Evolutionary conservation across 2,329 filamentous ascomycete genomes (phyloP), one percentile per base, ranked within the genome.

Genomic region (Phialophora chinensis): DNA sequence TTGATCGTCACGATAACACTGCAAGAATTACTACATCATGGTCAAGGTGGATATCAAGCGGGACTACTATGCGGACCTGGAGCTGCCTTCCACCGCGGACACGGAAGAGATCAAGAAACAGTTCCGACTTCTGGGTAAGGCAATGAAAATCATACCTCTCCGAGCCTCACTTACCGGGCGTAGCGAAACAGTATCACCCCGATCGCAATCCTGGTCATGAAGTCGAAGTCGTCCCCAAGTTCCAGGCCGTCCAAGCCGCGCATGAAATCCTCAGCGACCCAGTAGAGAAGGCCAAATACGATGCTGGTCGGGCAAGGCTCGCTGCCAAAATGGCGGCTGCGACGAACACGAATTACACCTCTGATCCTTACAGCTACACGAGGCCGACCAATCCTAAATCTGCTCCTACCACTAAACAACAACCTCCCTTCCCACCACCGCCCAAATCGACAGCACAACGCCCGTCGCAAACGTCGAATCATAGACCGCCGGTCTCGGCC

Each of bases 141-240:
- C 52, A 14, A 42, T 54, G 17, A 20, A 44, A 20, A 20, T 4
- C 55, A 49, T 29, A 62, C 68, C 57, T 64, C 65, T 33, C 67
- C 62, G 47, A 31, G 35, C 55, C 20, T 31, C 53, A 64, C 72
- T 70, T 68, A 65, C 56, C 31, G 75, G 47, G 11, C 27, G 3
- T 65, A 92, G 92, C 92, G 56, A 83, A 96, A 55, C 91, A 91
- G 77, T 96, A 91, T 74, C 93, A 97, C 75, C 93, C 93, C 7
- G 93, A 97, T 77, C 90, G 93, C 66, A 96, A 97, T 75, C 91
- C 90, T 11, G 93, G 93, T 60, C 87, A 87, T 74, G 92, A 96
- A 79, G 80, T 86, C 65, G 91, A 94, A 74, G 90, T 90, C 75
- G 91, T 91, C 71, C 84, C 90, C 35, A 91, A 91, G 74, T 97